A percentile compares a stretch with the other conserved stretches of the same genome.
These are phyloP conservation scores for Scenedesmus sp. DNA, from an alignment of 163 green algal species.

Conservation along the genomic window DNA sequence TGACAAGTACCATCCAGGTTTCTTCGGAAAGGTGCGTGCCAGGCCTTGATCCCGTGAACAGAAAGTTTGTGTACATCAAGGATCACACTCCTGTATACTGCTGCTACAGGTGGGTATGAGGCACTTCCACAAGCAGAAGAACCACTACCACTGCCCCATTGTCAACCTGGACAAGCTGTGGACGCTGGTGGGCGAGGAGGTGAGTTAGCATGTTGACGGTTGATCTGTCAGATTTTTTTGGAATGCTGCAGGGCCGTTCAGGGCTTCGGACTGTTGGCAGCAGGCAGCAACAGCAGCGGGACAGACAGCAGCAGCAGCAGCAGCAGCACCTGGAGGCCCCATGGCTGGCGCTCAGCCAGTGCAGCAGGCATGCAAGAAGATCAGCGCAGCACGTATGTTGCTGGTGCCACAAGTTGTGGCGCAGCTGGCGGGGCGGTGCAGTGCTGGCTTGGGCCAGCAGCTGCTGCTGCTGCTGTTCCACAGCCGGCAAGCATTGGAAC, in stretches of 20 bases:
- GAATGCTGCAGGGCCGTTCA: neutral
- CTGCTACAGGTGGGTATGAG: constrained; percentile 95
- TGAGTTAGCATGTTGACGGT: constrained; percentile 45
- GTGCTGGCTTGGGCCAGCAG: neutral
- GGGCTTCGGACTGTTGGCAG: too few species aligned
- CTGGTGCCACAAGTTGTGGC: neutral
- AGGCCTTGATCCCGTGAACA: neutral
- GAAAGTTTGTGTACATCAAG: neutral
- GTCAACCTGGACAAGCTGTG: constrained; percentile 99
- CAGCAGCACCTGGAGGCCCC: neutral
- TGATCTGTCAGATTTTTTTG: neutral
- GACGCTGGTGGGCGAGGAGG: constrained; percentile 91
- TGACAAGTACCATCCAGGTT: constrained; percentile 99
- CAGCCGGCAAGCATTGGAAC: neutral
- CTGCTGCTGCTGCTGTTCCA: neutral
- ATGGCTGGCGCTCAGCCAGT: neutral
- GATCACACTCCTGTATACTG: neutral
- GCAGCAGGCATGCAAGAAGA: neutral
- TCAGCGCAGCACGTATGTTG: neutral
- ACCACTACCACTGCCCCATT: constrained; percentile 97
- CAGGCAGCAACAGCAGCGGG: neutral
- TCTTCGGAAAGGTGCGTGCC: constrained; percentile 94
- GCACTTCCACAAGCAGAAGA: constrained; percentile 96
- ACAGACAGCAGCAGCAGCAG: neutral
- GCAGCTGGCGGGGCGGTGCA: neutral